phyloP scores from a whole-genome alignment of 441 rosid species.

The Cnidoscolus chayamansa region DNA sequence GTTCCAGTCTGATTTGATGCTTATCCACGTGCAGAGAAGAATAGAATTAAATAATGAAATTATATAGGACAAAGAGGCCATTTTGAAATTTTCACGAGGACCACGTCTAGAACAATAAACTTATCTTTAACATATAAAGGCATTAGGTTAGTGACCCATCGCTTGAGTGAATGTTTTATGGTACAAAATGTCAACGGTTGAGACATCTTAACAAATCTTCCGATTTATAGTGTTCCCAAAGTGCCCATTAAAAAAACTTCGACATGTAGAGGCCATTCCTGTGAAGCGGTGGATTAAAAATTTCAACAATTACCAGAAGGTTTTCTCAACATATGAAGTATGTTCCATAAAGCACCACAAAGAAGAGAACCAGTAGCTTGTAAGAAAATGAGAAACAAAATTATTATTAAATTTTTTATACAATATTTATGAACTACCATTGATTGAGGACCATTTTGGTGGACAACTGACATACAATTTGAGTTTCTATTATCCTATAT shows the following conservation, averaged over 20 bases:
- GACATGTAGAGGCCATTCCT: neutral
- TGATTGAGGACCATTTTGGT: too few relatives aligned
- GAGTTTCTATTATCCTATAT: too few relatives aligned
- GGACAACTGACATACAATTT: too few relatives aligned
- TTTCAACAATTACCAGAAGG: neutral
- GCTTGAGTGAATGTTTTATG: neutral
- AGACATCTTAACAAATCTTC: neutral
- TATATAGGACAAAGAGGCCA: neutral
- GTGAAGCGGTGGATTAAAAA: neutral
- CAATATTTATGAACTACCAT: too few relatives aligned
- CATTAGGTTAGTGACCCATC: neutral
- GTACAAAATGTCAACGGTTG: neutral
- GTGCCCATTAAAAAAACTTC: neutral
- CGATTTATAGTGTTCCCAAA: neutral
- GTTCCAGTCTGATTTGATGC: neutral
- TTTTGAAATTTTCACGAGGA: neutral
- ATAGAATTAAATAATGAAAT: neutral
- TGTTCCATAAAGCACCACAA: too few relatives aligned
- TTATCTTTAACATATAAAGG: neutral
- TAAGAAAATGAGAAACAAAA: too few relatives aligned
- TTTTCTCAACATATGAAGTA: neutral
- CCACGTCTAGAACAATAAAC: neutral
- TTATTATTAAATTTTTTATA: too few relatives aligned
- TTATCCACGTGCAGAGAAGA: slow-evolving; percentile 1
- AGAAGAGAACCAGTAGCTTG: too few relatives aligned